phyloP scores from a whole-genome alignment of 2,329 filamentous ascomycete genomes.

The Myriangium duriaei region DNA sequence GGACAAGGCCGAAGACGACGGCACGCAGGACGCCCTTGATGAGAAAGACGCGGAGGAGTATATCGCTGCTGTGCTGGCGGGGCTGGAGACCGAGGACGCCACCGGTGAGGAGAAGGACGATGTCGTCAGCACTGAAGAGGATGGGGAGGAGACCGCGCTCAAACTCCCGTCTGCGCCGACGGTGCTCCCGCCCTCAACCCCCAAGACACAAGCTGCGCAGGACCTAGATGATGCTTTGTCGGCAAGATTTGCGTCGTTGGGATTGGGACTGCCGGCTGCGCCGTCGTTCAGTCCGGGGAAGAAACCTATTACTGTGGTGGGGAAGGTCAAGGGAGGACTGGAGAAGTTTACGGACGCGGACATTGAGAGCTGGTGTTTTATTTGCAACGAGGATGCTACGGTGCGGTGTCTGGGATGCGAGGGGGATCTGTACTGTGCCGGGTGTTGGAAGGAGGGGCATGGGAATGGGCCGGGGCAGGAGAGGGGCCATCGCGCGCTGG shows the following conservation, averaged over 20 bases:
- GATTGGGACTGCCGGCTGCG: slow-evolving; percentile 33
- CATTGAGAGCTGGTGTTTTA: slow-evolving; percentile 64
- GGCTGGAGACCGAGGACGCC: slow-evolving; percentile 32
- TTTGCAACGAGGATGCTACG: slow-evolving; percentile 68
- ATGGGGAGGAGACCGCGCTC: slow-evolving; percentile 11
- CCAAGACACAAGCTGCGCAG: slow-evolving; percentile 12
- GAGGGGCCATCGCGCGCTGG: slow-evolving; percentile 53
- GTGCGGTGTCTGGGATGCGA: slow-evolving; percentile 61
- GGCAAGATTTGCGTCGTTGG: slow-evolving; percentile 33
- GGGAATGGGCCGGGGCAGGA: slow-evolving; percentile 59
- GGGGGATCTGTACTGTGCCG: slow-evolving; percentile 58
- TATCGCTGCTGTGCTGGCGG: slow-evolving; percentile 33
- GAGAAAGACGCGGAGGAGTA: slow-evolving; percentile 34
- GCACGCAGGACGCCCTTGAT: slow-evolving; percentile 19
- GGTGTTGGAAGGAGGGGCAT: slow-evolving; percentile 76
- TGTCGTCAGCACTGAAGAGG: slow-evolving; percentile 7
- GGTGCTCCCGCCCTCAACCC: slow-evolving; percentile 13
- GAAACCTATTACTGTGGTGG: slow-evolving; percentile 12
- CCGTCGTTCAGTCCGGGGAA: slow-evolving; percentile 25
- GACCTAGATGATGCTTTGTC: slow-evolving; percentile 33
- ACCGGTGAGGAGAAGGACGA: slow-evolving; percentile 18
- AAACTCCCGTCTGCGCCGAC: slow-evolving; percentile 23
- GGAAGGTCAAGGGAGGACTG: slow-evolving; percentile 20
- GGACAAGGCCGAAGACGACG: slow-evolving; percentile 9
- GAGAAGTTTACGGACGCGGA: slow-evolving; percentile 53